These are phyloP conservation scores for Wallacemonas rigidus DNA, from an alignment of 208 protist species.

Conservation along the genomic window DNA sequence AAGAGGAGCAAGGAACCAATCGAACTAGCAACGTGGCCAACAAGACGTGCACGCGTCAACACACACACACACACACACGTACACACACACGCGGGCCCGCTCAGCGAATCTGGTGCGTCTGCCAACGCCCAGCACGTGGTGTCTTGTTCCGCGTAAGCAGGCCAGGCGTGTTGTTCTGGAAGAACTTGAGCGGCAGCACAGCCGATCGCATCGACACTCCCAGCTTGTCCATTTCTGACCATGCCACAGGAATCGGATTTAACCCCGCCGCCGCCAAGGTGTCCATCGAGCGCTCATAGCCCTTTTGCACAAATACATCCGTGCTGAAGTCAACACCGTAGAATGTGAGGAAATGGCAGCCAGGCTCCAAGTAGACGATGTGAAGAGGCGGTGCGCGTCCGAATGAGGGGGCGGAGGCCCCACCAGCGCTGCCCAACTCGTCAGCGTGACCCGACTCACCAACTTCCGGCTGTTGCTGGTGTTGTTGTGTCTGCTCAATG, in stretches of 20 bases:
- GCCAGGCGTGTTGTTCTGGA: conserved; percentile 59
- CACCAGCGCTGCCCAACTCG: not conserved
- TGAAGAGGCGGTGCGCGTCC: conserved; percentile 10
- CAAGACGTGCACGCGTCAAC: not conserved
- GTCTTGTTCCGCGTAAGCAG: conserved; percentile 57
- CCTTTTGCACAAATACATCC: conserved; percentile 90
- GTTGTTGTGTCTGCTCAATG: conserved; percentile 23
- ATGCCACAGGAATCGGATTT: conserved; percentile 91
- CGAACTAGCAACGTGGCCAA: not conserved
- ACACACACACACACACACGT: conserved; percentile 8
- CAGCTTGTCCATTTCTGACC: conserved; percentile 93
- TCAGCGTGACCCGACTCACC: too few relatives aligned
- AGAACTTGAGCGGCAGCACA: conserved; percentile 85
- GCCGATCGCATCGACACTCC: conserved; percentile 90
- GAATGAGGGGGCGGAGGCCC: not conserved
- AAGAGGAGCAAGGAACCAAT: conserved; percentile 6
- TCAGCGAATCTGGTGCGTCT: conserved; percentile 55
- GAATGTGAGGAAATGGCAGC: conserved; percentile 91
- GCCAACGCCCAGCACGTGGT: conserved; percentile 59
- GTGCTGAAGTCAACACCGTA: conserved; percentile 81
- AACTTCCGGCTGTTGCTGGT: not conserved
- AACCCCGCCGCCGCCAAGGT: conserved; percentile 82
- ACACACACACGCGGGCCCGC: not conserved
- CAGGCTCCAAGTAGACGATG: conserved; percentile 89
- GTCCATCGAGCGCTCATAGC: conserved; percentile 91